Evolutionary conservation across 768 basidiomycete genomes (phyloP).

Genomic region (Auriscalpium vulgare): DNA sequence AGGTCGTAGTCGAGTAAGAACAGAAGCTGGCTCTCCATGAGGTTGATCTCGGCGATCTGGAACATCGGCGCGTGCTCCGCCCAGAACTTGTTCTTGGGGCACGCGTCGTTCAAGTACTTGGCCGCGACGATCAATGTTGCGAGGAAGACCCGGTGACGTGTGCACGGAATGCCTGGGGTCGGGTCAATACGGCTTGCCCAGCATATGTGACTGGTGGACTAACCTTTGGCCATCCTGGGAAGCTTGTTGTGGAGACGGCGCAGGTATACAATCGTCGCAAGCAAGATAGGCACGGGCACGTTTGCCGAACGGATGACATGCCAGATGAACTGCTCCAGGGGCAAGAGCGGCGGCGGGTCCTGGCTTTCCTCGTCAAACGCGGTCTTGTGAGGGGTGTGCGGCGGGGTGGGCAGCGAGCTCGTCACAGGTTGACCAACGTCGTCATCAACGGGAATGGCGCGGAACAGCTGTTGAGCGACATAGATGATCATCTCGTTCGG

Average conservation of each 20-base stretch:
- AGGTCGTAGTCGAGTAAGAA: slow-evolving; percentile 90
- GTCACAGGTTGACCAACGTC: slow-evolving; percentile 26
- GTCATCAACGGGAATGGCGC: slow-evolving; percentile 65
- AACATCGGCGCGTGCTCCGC: slow-evolving; percentile 68
- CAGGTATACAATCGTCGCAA: slow-evolving; percentile 87
- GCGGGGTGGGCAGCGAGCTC: slow-evolving; percentile 52
- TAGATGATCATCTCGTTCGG: slow-evolving; percentile 80
- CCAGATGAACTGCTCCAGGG: slow-evolving; percentile 78
- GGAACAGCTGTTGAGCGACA: slow-evolving; percentile 71
- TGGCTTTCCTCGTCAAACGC: slow-evolving; percentile 25
- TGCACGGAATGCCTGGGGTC: slow-evolving; percentile 67
- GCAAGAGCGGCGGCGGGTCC: slow-evolving; percentile 38
- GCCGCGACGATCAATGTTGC: slow-evolving; percentile 92
- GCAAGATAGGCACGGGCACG: slow-evolving; percentile 85
- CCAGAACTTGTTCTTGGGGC: slow-evolving; percentile 95
- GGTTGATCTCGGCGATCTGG: slow-evolving; percentile 74
- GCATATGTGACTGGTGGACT: slow-evolving; percentile 17
- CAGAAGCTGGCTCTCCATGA: slow-evolving; percentile 97
- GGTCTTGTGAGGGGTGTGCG: slow-evolving; percentile 51
- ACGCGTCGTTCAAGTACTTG: slow-evolving; percentile 96
- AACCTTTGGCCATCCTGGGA: slow-evolving; percentile 80
- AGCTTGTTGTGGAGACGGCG: slow-evolving; percentile 77
- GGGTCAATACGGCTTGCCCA: neutral
- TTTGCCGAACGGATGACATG: slow-evolving; percentile 74
- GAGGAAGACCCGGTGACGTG: slow-evolving; percentile 91